A percentile compares a stretch with the other conserved stretches of the same genome.
These are phyloP conservation scores for Luffa aegyptiaca DNA, from an alignment of 306 rosid species.

Conservation along the genomic window DNA sequence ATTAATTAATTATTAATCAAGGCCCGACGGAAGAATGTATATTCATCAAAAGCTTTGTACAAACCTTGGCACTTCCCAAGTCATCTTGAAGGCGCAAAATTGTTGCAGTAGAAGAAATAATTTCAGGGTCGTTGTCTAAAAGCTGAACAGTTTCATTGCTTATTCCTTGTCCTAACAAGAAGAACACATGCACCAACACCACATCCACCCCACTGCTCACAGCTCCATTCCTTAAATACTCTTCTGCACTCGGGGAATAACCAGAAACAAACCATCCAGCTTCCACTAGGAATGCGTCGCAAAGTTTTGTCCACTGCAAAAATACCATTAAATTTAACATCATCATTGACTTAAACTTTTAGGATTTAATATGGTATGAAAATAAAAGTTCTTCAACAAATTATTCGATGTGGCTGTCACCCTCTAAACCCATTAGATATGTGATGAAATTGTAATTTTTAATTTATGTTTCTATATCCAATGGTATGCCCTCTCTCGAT, in stretches of 20 bases:
- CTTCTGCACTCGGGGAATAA: constrained; percentile 28
- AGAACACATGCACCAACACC: constrained; percentile 40
- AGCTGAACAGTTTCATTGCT: constrained; percentile 18
- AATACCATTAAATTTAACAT: not conserved
- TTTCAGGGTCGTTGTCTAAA: constrained; percentile 25
- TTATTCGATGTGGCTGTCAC: no score
- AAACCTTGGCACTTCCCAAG: constrained; percentile 41
- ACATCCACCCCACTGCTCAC: constrained; percentile 52
- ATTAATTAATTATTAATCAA: no score
- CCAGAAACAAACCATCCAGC: constrained; percentile 56
- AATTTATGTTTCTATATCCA: no score
- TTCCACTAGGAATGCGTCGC: constrained; percentile 50
- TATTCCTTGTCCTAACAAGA: constrained; percentile 40
- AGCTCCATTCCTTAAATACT: constrained; percentile 51
- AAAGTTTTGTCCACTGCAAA: constrained; percentile 44
- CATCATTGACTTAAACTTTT: no score
- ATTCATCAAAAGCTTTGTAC: not conserved
- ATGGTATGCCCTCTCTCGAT: no score
- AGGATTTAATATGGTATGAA: no score
- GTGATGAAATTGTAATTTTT: no score
- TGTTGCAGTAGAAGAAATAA: constrained; percentile 40
- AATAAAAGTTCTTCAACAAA: no score
- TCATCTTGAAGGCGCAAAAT: constrained; percentile 74
- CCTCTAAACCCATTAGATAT: no score
- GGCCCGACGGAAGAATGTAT: no score